Evolutionary conservation across 371 early-diverging fungal species (phyloP).

Genomic region (Apophysomyces ossiformis): DNA sequence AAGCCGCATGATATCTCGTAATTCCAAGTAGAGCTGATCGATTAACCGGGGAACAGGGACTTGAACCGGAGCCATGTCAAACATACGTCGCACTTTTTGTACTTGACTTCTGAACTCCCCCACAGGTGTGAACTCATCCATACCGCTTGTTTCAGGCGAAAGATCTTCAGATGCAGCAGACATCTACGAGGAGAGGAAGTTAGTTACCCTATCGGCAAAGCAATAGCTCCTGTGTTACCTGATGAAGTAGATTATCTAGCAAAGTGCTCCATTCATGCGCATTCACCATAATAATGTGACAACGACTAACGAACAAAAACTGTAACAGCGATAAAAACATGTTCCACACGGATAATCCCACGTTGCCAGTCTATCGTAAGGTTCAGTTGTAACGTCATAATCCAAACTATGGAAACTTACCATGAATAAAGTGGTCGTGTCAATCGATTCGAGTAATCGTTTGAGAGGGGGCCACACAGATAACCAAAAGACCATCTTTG

Average conservation of each 20-base stretch:
- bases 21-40: constrained; percentile 48
- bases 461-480: constrained; percentile 46
- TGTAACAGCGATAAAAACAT: constrained; percentile 52
- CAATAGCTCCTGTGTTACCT: constrained; percentile 28
- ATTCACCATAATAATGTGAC: constrained; percentile 43
- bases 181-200: neutral
- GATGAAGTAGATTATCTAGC: constrained; percentile 34
- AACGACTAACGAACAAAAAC: constrained; percentile 46
- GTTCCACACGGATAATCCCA: constrained; percentile 49
- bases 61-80: constrained; percentile 49
- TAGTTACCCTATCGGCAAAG: neutral
- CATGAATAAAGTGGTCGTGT: constrained; percentile 27
- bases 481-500: constrained; percentile 37
- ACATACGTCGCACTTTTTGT: constrained; percentile 40
- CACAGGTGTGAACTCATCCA: constrained; percentile 21
- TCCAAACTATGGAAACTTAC: constrained; percentile 20
- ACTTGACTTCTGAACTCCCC: constrained; percentile 35
- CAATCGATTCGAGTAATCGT: constrained; percentile 35
- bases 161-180: constrained; percentile 1
- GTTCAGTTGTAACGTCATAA: neutral
- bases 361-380: constrained; percentile 35
- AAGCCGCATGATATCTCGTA: constrained; percentile 53
- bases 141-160: constrained; percentile 12
- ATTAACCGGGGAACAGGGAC: constrained; percentile 40
- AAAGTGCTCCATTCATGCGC: constrained; percentile 53